These are phyloP conservation scores for Tephrocybe rancida DNA, from an alignment of 768 basidiomycete species.

Conservation along the genomic window DNA sequence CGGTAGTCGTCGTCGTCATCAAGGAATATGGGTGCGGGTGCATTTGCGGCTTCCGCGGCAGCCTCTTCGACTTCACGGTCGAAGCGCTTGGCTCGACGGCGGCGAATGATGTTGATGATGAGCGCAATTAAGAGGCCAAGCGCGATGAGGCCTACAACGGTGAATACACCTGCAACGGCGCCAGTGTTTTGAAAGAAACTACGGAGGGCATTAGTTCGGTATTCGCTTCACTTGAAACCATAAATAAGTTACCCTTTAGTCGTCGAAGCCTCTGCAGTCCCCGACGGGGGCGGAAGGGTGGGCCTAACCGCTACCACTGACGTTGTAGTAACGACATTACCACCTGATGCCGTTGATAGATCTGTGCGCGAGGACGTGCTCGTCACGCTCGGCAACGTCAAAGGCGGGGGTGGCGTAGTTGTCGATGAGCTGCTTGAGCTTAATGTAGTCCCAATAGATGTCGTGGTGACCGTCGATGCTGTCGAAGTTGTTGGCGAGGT, in stretches of 20 bases:
- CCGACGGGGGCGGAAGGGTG: background rate
- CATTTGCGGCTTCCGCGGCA: constrained; percentile 61
- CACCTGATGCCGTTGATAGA: background rate
- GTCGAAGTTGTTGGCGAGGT: background rate
- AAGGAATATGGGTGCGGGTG: constrained; percentile 54
- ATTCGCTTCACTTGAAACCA: too few relatives aligned
- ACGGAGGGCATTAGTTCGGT: background rate
- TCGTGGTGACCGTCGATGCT: background rate
- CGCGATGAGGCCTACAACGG: constrained; percentile 63
- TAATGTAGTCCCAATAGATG: background rate
- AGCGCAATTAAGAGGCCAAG: constrained; percentile 53
- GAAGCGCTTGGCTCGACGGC: constrained; percentile 63
- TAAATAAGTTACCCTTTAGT: background rate
- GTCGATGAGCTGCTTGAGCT: background rate
- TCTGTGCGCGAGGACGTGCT: background rate
- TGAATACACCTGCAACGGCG: constrained; percentile 74
- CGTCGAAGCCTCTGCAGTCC: background rate
- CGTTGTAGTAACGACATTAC: background rate
- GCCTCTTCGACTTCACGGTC: constrained; percentile 77
- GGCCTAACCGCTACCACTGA: background rate
- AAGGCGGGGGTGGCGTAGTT: background rate
- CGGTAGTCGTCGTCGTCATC: constrained; percentile 46
- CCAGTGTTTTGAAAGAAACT: constrained; percentile 76
- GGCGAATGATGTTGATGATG: constrained; percentile 55
- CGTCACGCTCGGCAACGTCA: background rate